Percentiles rank a stretch among this genome's conserved stretches.
Evolutionary conservation across 768 basidiomycete species (phyloP).

Genomic region (Phlebiopsis gigantea): DNA sequence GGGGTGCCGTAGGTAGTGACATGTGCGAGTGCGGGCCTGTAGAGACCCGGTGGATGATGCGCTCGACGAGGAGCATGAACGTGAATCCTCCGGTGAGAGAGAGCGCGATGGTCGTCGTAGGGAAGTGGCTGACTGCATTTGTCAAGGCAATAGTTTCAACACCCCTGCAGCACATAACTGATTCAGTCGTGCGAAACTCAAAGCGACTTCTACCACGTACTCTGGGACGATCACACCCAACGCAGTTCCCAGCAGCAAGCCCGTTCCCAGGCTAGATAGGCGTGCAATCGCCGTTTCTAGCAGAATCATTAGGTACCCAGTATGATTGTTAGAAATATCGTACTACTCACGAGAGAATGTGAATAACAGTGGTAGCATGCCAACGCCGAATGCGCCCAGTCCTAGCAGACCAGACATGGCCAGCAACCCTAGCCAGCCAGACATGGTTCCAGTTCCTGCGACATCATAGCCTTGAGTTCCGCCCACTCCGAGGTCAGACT

Average conservation of each 20-base stretch:
- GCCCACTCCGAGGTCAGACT: not conserved
- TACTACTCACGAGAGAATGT: conserved; percentile 54
- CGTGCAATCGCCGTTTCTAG: conserved; percentile 37
- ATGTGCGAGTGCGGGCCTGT: conserved; percentile 27
- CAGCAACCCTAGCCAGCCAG: conserved; percentile 35
- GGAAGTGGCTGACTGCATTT: conserved; percentile 32
- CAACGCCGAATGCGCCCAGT: conserved; percentile 57
- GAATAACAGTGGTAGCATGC: conserved; percentile 72
- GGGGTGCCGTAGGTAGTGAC: conserved; percentile 6
- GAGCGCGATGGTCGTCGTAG: conserved; percentile 52
- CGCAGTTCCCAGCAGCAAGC: conserved; percentile 84
- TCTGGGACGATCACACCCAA: conserved; percentile 92
- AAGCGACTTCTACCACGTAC: conserved; percentile 43
- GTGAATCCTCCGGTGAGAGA: conserved; percentile 59
- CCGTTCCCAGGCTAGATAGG: conserved; percentile 65
- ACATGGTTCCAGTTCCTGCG: conserved; percentile 18
- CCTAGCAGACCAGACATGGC: conserved; percentile 61
- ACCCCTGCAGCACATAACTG: conserved; percentile 43
- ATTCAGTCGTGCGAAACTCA: not conserved
- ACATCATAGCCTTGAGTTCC: not conserved
- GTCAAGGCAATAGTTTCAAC: conserved; percentile 49
- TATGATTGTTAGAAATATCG: not conserved
- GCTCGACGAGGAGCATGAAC: conserved; percentile 67
- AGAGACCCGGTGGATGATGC: conserved; percentile 48
- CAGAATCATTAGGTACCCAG: not conserved